phyloP scores from a whole-genome alignment of 2,329 filamentous ascomycete genomes.

The Xylariaceae sp. region DNA sequence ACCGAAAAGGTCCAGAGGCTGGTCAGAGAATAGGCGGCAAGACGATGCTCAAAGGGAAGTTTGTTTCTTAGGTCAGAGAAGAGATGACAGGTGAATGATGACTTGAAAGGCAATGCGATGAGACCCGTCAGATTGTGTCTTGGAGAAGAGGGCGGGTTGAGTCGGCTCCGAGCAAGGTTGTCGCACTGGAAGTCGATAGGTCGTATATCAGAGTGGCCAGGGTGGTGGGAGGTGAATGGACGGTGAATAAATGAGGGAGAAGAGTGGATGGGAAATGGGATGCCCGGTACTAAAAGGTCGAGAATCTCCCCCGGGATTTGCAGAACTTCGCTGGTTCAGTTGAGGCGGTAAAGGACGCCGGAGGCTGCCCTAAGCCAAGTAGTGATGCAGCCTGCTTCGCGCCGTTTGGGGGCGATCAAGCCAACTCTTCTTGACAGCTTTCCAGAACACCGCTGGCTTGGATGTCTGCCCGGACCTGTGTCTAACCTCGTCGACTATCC shows the following conservation, averaged over 20 bases:
- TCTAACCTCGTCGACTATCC: too few species aligned
- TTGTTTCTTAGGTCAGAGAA: slow-evolving; percentile 13
- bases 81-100: not conserved
- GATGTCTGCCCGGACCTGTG: too few species aligned
- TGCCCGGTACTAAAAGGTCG: too few species aligned
- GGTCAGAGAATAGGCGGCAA: slow-evolving; percentile 15
- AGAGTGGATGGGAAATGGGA: not conserved
- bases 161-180: slow-evolving; percentile 17
- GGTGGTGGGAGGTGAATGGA: slow-evolving; percentile 8
- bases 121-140: slow-evolving; percentile 19
- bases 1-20: too few species aligned
- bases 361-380: too few species aligned
- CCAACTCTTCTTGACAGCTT: too few species aligned
- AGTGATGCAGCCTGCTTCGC: too few species aligned
- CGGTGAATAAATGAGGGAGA: slow-evolving; percentile 5
- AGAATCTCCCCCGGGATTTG: too few species aligned
- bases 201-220: slow-evolving; percentile 17
- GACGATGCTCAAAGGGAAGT: slow-evolving; percentile 12
- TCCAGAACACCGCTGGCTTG: too few species aligned
- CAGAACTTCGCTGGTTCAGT: too few species aligned
- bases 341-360: too few species aligned
- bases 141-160: slow-evolving; percentile 18
- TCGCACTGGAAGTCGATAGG: slow-evolving; percentile 17
- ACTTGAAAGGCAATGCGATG: slow-evolving; percentile 8
- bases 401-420: too few species aligned